Conservation (phyloP, 768 basidiomycete species). For the Nidularia sp. region DNA sequence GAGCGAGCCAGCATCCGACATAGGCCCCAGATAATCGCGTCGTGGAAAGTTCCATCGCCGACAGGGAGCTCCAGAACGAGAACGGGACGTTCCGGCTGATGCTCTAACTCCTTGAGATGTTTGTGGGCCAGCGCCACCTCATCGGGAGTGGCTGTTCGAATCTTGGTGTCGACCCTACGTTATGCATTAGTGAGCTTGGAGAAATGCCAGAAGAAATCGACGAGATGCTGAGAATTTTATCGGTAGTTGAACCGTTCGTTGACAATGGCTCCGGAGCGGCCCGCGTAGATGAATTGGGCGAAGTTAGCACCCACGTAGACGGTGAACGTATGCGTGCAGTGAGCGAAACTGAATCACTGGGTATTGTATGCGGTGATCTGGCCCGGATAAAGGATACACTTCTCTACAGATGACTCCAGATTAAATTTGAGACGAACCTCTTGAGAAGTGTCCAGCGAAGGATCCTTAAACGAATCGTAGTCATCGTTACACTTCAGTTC, state of each 20-base stretch:
- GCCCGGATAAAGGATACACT: conserved; percentile 8
- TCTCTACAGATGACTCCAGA: conserved; percentile 2
- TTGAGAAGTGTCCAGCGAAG: not conserved
- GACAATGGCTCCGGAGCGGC: conserved; percentile 25
- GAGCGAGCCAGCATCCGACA: too few species aligned
- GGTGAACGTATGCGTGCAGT: conserved; percentile 20
- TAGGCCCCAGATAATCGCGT: too few species aligned
- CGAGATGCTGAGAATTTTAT: conserved; percentile 10
- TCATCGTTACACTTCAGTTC: too few species aligned
- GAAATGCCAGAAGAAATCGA: conserved; percentile 25
- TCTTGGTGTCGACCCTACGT: conserved; percentile 22
- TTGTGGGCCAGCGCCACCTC: conserved; percentile 1
- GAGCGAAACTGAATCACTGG: conserved; percentile 17
- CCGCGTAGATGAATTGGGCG: conserved; percentile 24
- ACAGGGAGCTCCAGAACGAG: conserved; percentile 7
- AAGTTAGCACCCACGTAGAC: conserved; percentile 15
- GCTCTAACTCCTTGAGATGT: not conserved
- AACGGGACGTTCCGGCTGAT: conserved; percentile 3
- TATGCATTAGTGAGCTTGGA: conserved; percentile 3
- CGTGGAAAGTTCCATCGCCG: not conserved
- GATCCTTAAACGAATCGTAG: too few species aligned
- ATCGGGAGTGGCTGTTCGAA: conserved; percentile 8
- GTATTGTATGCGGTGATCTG: conserved; percentile 16
- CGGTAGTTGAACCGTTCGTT: conserved; percentile 18
- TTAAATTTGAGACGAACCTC: not conserved